A percentile compares a stretch with the other conserved stretches of the same genome.
Conservation (phyloP, 2,329 filamentous ascomycete genomes). For the Arachnomyces sp. region DNA sequence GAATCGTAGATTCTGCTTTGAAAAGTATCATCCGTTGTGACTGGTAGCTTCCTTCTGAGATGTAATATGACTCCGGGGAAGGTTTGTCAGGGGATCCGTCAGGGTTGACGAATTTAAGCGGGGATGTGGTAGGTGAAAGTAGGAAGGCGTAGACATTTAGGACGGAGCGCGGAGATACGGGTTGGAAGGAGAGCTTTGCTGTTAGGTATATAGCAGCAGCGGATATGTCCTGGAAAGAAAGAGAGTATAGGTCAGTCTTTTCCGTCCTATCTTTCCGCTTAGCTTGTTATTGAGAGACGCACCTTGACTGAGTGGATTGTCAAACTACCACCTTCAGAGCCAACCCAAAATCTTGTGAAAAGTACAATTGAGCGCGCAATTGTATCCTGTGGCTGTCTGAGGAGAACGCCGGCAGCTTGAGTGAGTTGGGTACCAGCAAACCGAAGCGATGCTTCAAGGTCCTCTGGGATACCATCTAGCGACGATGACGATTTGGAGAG, state of each 20-base stretch:
- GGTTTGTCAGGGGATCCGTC: conserved; percentile 21
- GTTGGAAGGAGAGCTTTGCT: conserved; percentile 70
- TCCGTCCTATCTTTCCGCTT: not conserved
- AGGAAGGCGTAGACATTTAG: conserved; percentile 82
- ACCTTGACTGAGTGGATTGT: conserved; percentile 37
- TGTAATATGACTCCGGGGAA: conserved; percentile 53
- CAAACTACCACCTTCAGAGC: conserved; percentile 37
- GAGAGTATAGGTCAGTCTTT: not conserved
- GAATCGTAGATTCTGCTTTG: conserved; percentile 65
- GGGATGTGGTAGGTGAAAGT: conserved; percentile 50
- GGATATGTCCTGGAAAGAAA: conserved; percentile 59
- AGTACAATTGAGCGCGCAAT: conserved; percentile 79
- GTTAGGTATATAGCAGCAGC: conserved; percentile 73
- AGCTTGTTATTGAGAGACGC: not conserved
- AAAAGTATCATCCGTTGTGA: conserved; percentile 57
- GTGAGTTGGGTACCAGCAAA: conserved; percentile 39
- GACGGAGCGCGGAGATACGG: conserved; percentile 69
- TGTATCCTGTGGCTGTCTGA: conserved; percentile 75
- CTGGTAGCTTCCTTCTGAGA: conserved; percentile 66
- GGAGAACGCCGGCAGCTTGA: conserved; percentile 52
- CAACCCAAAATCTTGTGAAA: conserved; percentile 71
- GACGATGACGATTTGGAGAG: conserved; percentile 36
- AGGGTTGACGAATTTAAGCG: conserved; percentile 38
- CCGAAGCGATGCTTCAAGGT: conserved; percentile 36
- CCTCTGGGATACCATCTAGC: conserved; percentile 34